Conservation (phyloP, 2,329 filamentous ascomycete genomes). For the Colletotrichum echinochloae region DNA sequence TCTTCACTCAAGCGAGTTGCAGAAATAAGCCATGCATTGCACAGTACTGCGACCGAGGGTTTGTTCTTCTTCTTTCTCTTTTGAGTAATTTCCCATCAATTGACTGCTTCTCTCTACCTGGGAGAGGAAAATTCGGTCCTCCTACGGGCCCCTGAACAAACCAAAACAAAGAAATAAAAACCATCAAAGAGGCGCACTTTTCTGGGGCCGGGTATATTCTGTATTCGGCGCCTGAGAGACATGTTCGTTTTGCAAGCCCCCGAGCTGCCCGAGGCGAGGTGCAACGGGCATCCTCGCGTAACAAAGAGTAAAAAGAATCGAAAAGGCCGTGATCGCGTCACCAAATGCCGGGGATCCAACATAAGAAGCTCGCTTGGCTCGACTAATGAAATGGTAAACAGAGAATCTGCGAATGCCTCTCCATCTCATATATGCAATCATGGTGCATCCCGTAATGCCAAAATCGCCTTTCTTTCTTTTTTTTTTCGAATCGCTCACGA, state of each 20-base stretch:
- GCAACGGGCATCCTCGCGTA: conserved; percentile 14
- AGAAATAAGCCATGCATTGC: background rate
- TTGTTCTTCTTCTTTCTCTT: no score
- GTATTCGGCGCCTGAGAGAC: conserved; percentile 26
- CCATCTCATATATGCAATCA: conserved; percentile 27
- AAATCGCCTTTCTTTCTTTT: no score
- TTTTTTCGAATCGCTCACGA: conserved; percentile 15
- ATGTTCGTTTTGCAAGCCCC: conserved; percentile 25
- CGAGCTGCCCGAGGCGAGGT: conserved; percentile 12
- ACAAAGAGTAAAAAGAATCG: conserved; percentile 23
- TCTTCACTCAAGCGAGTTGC: background rate
- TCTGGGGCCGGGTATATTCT: conserved; percentile 32
- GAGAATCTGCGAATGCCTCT: conserved; percentile 5
- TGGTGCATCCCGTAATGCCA: conserved; percentile 9
- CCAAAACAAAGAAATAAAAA: background rate
- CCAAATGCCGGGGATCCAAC: conserved; percentile 29
- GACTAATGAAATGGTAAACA: conserved; percentile 1
- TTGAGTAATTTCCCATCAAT: conserved; percentile 13
- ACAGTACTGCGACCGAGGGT: background rate
- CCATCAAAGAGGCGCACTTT: conserved; percentile 24
- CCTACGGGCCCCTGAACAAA: conserved; percentile 7
- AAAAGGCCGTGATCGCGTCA: conserved; percentile 17
- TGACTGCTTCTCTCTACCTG: conserved; percentile 1
- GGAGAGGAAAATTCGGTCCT: background rate
- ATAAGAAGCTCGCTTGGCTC: conserved; percentile 20